Conservation (phyloP, 2,329 filamentous ascomycete genomes). For the Aplosporella prunicola region DNA sequence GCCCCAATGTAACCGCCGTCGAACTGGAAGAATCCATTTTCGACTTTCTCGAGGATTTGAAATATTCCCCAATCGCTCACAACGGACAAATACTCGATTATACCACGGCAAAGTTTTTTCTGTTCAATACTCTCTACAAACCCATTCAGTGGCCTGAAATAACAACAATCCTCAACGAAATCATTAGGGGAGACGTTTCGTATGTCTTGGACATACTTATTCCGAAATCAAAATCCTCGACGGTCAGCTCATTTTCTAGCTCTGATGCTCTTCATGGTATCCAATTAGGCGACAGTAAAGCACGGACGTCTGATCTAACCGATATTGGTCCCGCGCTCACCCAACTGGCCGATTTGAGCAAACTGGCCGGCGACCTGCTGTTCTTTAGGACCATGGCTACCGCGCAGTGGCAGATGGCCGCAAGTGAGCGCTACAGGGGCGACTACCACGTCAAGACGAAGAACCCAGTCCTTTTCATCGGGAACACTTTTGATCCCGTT, state of each 20-base stretch:
- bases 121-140: neutral
- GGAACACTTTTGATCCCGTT: constrained; percentile 14
- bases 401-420: constrained; percentile 15
- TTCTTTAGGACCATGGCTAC: constrained; percentile 17
- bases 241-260: neutral
- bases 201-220: too few relatives aligned
- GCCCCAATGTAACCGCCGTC: neutral
- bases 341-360: neutral
- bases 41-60: neutral
- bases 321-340: neutral
- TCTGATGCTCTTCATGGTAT: constrained; percentile 1
- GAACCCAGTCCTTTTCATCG: constrained; percentile 15
- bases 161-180: neutral
- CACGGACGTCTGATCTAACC: neutral
- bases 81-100: neutral
- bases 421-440: constrained; percentile 14
- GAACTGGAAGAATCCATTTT: neutral
- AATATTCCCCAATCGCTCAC: constrained; percentile 1
- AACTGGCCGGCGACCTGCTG: constrained; percentile 16
- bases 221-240: too few relatives aligned
- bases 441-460: constrained; percentile 14
- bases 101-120: neutral
- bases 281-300: constrained; percentile 1
- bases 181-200: neutral
- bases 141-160: neutral